Evolutionary conservation across 306 rosid genomes (phyloP).

Genomic region (Vicia sativa): DNA sequence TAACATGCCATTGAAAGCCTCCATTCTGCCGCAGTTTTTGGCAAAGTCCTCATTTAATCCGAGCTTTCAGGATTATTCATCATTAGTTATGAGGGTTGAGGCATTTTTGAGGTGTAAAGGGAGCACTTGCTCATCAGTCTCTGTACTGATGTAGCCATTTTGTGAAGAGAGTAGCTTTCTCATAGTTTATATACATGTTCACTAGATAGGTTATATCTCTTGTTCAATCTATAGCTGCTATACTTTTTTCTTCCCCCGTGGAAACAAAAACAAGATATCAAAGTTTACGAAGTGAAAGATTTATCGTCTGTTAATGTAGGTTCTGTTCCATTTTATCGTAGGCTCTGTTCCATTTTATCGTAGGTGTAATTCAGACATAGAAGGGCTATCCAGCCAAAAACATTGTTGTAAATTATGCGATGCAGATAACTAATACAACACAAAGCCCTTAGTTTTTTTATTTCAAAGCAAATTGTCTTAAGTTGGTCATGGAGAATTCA

Average conservation of each 20-base stretch:
- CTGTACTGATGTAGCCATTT: slow-evolving; percentile 39
- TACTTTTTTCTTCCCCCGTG: not conserved
- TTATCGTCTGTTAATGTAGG: slow-evolving; percentile 37
- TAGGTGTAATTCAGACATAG: slow-evolving; percentile 29
- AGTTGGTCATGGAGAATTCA: not conserved
- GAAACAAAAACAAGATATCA: slow-evolving; percentile 10
- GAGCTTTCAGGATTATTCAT: slow-evolving; percentile 41
- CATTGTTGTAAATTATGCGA: slow-evolving; percentile 42
- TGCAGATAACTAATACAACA: slow-evolving; percentile 32
- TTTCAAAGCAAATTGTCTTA: slow-evolving; percentile 13
- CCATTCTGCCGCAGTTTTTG: slow-evolving; percentile 37
- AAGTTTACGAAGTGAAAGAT: slow-evolving; percentile 15
- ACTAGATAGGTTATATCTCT: slow-evolving; percentile 37
- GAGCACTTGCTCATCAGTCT: slow-evolving; percentile 27
- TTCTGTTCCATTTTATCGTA: slow-evolving; percentile 31
- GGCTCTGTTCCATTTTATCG: slow-evolving; percentile 31
- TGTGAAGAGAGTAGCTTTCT: slow-evolving; percentile 42
- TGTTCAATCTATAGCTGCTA: slow-evolving; percentile 29
- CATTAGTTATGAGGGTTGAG: slow-evolving; percentile 31
- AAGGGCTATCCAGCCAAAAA: slow-evolving; percentile 29
- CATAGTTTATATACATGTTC: slow-evolving; percentile 37
- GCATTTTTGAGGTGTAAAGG: slow-evolving; percentile 41
- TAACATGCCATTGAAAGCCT: slow-evolving; percentile 25
- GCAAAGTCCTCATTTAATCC: slow-evolving; percentile 22
- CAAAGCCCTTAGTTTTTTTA: slow-evolving; percentile 1